Evolutionary conservation across 768 basidiomycete genomes (phyloP).

Genomic region (Tricholoma sp.): DNA sequence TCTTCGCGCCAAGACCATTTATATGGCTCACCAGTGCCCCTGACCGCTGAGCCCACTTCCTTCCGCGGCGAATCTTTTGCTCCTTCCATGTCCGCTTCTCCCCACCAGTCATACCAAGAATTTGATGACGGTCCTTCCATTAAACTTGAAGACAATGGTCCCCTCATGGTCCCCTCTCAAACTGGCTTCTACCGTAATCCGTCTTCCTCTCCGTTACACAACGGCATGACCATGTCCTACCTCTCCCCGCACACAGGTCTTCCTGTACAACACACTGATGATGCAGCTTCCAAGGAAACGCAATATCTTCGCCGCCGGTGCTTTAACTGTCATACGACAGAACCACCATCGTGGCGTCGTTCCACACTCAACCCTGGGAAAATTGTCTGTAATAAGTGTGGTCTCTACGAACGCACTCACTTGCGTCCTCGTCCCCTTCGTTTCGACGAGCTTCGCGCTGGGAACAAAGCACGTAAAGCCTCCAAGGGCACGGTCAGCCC

Average conservation of each 20-base stretch:
- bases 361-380: conserved; percentile 87
- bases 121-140: conserved; percentile 45
- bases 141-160: conserved; percentile 61
- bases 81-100: conserved; percentile 31
- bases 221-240: conserved; percentile 34
- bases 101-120: conserved; percentile 43
- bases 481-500: conserved; percentile 32
- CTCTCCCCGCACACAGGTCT: conserved; percentile 44
- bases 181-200: conserved; percentile 41
- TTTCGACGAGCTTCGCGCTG: conserved; percentile 82
- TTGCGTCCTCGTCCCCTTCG: conserved; percentile 76
- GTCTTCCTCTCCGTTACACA: conserved; percentile 20
- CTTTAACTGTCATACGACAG: conserved; percentile 90
- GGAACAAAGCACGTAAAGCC: conserved; percentile 75
- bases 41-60: conserved; percentile 20
- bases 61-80: conserved; percentile 30
- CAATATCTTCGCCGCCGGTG: conserved; percentile 85
- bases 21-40: conserved; percentile 29
- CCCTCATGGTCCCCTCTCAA: conserved; percentile 63
- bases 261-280: conserved; percentile 83
- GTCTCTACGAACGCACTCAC: conserved; percentile 87
- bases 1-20: conserved; percentile 29
- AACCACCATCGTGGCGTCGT: conserved; percentile 85
- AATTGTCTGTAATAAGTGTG: conserved; percentile 94
- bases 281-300: conserved; percentile 86